Evolutionary conservation across 208 protist genomes (phyloP).

Genomic region (Tritrichomonas foetus): DNA sequence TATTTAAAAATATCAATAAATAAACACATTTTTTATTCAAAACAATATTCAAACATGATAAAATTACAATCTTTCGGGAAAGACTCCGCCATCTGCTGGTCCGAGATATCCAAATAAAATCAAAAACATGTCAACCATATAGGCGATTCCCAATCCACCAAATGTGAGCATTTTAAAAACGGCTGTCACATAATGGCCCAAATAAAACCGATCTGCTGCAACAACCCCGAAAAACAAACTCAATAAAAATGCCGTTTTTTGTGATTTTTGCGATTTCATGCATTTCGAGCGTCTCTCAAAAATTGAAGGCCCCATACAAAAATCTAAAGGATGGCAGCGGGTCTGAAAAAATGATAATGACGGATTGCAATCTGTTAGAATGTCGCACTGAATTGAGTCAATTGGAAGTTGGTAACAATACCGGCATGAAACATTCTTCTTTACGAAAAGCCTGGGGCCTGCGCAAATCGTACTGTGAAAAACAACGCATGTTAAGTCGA

Average conservation of each 20-base stretch:
- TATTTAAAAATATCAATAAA: no score
- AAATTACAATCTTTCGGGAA: neutral
- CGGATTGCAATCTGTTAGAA: neutral
- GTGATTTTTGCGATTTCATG: neutral
- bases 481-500: neutral
- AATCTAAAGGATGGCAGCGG: neutral
- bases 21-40: no score
- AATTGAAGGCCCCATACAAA: neutral
- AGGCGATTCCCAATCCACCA: neutral
- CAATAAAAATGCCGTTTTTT: constrained; percentile 12
- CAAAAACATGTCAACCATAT: neutral
- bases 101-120: constrained; percentile 1
- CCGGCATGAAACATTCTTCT: neutral
- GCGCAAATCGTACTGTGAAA: neutral
- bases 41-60: neutral
- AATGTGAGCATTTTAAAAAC: neutral
- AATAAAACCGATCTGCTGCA: neutral
- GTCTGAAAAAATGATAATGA: neutral
- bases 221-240: neutral
- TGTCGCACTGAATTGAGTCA: neutral
- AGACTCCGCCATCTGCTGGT: neutral
- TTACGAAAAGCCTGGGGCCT: neutral
- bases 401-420: neutral
- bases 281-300: neutral
- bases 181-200: neutral